Evolutionary conservation across 116 monocot species (phyloP).

Genomic region (Dioscorea cayenensis): DNA sequence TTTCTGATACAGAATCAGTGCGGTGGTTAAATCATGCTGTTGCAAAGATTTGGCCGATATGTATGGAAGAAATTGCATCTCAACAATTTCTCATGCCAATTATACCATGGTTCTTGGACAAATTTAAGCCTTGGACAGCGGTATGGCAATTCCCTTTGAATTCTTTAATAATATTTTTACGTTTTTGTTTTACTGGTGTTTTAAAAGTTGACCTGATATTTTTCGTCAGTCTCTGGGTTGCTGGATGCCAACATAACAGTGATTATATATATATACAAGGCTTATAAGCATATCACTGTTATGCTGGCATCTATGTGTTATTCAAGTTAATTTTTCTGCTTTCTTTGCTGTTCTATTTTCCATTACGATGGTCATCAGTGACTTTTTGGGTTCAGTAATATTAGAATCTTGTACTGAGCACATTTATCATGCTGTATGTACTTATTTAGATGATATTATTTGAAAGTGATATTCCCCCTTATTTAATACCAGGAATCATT

Average conservation of each 20-base stretch:
- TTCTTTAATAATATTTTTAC: neutral
- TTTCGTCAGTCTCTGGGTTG: neutral
- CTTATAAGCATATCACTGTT: no score
- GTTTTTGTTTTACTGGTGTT: neutral
- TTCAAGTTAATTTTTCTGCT: neutral
- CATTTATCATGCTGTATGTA: neutral
- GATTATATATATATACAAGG: no score
- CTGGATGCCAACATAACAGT: neutral
- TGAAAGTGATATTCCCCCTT: neutral
- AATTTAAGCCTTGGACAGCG: conserved; percentile 90
- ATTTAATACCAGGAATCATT: no score
- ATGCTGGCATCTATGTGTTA: neutral
- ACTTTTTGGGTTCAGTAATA: neutral
- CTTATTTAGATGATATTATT: neutral
- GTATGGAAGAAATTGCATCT: conserved; percentile 79
- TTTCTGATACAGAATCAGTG: conserved; percentile 75
- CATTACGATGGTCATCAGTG: neutral
- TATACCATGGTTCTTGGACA: conserved; percentile 90
- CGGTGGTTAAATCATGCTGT: conserved; percentile 82
- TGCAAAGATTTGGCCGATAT: conserved; percentile 86
- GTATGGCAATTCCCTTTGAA: conserved; percentile 26
- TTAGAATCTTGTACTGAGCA: neutral
- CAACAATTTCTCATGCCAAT: conserved; percentile 78
- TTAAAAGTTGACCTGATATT: neutral
- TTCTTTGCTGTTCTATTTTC: neutral